Base-by-base conservation (phyloP, 257 asterid genomes). In the Avicennia marina region DNA sequence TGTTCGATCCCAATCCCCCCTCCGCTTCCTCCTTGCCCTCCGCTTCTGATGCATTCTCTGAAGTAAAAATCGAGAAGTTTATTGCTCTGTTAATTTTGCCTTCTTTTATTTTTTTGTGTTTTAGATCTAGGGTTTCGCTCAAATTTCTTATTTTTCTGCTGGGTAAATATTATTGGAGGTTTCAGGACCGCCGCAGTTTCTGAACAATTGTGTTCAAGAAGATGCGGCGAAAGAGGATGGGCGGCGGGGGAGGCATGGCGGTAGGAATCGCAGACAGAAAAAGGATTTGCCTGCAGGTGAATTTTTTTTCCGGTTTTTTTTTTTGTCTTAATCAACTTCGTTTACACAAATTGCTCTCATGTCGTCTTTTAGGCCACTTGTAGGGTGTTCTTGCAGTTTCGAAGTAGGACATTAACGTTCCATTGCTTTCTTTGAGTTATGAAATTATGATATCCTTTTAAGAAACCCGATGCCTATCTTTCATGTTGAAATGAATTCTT, bases 171-270 rank as follows among this genome's bases (percentile, higher is more conserved):
- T 38, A 38, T 57, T 68, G 72, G 47, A 91, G 98, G 73, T 91
- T 80, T 70, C 83, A 31, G 95, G 86, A 53, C 98, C 98, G 22
- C 98, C 98, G 64, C 79, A 86, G 79, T 91, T 91, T 60, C 76
- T 91, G 77, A 88, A 91, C 75, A 75, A 77, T 36, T 60, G 68
- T 42, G 83, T 80, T 54, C 65, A 82, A 53, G 95, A 78, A 65
- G 90, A 83, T 26, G 56, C 58, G 49, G 70, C 44, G 68, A 80
- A 72, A 67, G 90, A 72, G 53, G 75, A 67, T 24, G 81, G 16
- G 61, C 87, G 59, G 58, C 79, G 43, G 50, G 75, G 80, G 80
- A 82, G 85, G 72, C 91, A 66, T 17, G 83, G 90, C 18, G 72
- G 86, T 58, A 75, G 83, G 60, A 61, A 71, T 59, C 83, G 79